phyloP scores from a whole-genome alignment of 441 rosid genomes.

The Populus hybrid region DNA sequence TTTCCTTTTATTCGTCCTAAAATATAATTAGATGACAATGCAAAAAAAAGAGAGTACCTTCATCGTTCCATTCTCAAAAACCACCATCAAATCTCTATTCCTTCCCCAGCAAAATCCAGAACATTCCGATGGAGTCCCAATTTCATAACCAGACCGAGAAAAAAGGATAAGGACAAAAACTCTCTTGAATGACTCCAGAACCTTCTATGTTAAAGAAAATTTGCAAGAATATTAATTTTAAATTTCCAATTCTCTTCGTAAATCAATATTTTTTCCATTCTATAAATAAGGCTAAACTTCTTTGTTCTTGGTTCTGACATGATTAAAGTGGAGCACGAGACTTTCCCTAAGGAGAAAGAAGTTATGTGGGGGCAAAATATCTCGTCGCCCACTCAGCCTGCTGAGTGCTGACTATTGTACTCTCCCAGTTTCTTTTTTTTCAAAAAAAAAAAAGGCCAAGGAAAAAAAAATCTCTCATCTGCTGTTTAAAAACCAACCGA shows the following conservation, averaged over 20 bases:
- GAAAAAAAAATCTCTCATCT: neutral
- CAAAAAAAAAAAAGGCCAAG: neutral
- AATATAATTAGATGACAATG: no score
- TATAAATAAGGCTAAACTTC: neutral
- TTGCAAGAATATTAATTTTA: neutral
- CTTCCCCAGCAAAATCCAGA: neutral
- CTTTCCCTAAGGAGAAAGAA: constrained; percentile 30
- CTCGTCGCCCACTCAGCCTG: neutral
- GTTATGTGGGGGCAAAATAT: constrained; percentile 13
- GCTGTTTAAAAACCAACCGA: neutral
- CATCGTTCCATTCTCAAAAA: neutral
- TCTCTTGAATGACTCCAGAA: neutral
- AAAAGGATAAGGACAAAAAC: neutral
- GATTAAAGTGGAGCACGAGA: neutral
- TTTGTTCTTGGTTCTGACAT: neutral
- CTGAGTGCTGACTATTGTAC: neutral
- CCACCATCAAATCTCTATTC: neutral
- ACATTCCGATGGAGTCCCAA: neutral
- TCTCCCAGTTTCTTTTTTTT: neutral
- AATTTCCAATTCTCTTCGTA: neutral
- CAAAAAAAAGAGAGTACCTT: no score
- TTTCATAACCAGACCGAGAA: neutral
- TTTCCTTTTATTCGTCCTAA: neutral
- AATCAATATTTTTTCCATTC: neutral
- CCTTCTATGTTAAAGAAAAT: neutral